Percentiles rank a stretch among this genome's conserved stretches.
Conservation (phyloP, 2,329 filamentous ascomycete genomes). For the Dendrostoma leiphaemia region DNA sequence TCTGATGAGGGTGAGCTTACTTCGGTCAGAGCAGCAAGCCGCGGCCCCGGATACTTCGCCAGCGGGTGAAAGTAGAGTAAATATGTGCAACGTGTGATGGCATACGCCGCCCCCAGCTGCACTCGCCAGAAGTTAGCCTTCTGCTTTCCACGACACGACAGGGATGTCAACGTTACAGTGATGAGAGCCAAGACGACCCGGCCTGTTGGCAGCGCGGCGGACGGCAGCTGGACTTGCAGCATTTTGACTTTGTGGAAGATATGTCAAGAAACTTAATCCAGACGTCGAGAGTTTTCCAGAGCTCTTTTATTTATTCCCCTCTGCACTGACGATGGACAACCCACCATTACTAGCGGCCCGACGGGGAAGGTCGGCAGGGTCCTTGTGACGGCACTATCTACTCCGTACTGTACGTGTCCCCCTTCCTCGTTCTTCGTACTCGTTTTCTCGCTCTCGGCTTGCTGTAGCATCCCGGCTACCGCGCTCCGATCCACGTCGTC, state of each 20-base stretch:
- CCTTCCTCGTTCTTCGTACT: neutral
- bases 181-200: neutral
- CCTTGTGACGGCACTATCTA: neutral
- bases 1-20: neutral
- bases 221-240: neutral
- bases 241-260: neutral
- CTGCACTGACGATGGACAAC: neutral
- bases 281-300: too few species aligned
- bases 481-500: too few species aligned
- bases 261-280: too few species aligned
- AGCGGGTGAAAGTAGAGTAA: constrained; percentile 13
- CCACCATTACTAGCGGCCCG: neutral
- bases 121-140: neutral
- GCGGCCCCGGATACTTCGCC: constrained; percentile 12
- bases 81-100: constrained; percentile 6
- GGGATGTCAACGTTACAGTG: neutral
- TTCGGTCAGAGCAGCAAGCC: neutral
- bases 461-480: too few species aligned
- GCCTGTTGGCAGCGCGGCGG: neutral
- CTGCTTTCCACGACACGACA: too few species aligned
- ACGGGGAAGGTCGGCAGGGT: neutral
- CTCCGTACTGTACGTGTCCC: neutral
- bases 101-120: neutral
- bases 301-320: neutral
- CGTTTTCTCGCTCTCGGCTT: neutral